These are phyloP conservation scores for Drechslerella dactyloides DNA, from an alignment of 2,329 filamentous ascomycete species.

Conservation along the genomic window DNA sequence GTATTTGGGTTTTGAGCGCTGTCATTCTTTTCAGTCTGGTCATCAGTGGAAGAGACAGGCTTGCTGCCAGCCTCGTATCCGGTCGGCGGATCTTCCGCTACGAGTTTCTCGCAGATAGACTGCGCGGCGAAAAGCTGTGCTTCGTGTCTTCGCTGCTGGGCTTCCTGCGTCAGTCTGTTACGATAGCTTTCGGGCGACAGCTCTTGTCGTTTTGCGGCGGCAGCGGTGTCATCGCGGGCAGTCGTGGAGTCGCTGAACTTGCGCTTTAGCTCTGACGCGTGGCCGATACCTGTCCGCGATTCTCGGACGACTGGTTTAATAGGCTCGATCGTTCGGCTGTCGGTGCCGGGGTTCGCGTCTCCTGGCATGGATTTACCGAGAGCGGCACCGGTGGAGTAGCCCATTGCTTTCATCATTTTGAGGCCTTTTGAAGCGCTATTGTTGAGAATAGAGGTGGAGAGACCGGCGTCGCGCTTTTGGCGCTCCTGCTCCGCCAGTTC, in stretches of 20 bases:
- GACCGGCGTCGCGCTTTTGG: constrained; percentile 74
- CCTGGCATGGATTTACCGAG: constrained; percentile 68
- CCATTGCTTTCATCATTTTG: constrained; percentile 96
- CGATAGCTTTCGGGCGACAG: constrained; percentile 74
- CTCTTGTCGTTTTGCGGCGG: constrained; percentile 66
- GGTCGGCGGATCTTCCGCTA: constrained; percentile 61
- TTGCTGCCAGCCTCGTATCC: constrained; percentile 10
- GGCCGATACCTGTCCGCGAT: constrained; percentile 84
- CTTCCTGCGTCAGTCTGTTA: constrained; percentile 72
- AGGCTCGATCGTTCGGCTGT: constrained; percentile 63
- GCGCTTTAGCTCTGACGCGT: constrained; percentile 82
- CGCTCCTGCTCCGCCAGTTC: constrained; percentile 78
- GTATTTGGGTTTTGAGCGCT: constrained; percentile 52
- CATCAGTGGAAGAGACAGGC: background rate
- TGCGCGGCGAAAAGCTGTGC: constrained; percentile 77
- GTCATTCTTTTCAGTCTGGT: constrained; percentile 42
- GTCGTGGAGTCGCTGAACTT: constrained; percentile 71
- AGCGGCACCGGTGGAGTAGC: constrained; percentile 77
- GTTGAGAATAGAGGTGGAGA: constrained; percentile 75
- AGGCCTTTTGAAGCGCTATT: constrained; percentile 72
- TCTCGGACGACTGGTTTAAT: constrained; percentile 71
- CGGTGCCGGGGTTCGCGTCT: constrained; percentile 26
- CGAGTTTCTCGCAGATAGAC: constrained; percentile 79
- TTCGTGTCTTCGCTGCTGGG: constrained; percentile 72
- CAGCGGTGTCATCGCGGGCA: constrained; percentile 51